Conservation (phyloP, 73 alveolate species). For the Tetrahymena thermophila region DNA sequence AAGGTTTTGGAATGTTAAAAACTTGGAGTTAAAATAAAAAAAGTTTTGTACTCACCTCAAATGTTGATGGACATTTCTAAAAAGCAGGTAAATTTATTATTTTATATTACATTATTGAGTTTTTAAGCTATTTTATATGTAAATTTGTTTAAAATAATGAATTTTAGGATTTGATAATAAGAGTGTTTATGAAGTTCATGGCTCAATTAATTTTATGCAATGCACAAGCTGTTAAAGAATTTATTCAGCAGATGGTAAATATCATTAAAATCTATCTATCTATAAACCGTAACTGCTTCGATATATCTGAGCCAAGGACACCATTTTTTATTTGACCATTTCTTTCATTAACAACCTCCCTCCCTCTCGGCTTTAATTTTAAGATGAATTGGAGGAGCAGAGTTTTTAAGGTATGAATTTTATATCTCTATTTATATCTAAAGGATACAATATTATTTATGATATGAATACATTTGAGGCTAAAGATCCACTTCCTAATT, state of each 20-base stretch:
- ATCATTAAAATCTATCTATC: neutral
- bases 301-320: too few species aligned
- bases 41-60: conserved; percentile 46
- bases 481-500: conserved; percentile 41
- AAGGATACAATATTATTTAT: conserved; percentile 22
- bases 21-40: conserved; percentile 29
- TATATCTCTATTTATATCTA: neutral
- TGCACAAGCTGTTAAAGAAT: conserved; percentile 1
- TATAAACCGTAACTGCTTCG: too few species aligned
- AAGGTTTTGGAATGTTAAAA: conserved; percentile 37
- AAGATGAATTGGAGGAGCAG: too few species aligned
- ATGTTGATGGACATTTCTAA: conserved; percentile 51
- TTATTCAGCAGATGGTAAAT: conserved; percentile 1
- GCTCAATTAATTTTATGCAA: conserved; percentile 1
- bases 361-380: too few species aligned
- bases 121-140: too few species aligned
- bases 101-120: neutral
- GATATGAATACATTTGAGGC: conserved; percentile 23
- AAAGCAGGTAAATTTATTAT: neutral
- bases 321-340: too few species aligned
- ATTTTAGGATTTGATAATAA: neutral
- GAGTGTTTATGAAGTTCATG: conserved; percentile 14
- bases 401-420: too few species aligned
- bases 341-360: too few species aligned
- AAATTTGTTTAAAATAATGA: neutral